phyloP scores from a whole-genome alignment of 768 basidiomycete species.

The Amanita exitialis region DNA sequence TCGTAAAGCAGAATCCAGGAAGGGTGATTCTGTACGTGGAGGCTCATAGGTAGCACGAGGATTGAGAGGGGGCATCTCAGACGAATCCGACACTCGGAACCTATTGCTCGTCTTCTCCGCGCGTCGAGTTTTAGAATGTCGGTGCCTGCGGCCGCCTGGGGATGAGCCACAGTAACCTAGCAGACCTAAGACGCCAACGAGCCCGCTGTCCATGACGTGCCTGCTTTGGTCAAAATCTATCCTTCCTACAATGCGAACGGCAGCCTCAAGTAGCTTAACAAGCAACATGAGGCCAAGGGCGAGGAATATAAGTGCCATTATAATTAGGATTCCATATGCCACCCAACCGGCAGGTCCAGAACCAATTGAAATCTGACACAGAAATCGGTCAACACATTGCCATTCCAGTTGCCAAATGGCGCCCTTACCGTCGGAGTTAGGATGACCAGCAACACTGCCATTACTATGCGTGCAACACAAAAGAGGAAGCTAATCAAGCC shows the following conservation, averaged over 20 bases:
- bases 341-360: conserved; percentile 83
- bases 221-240: conserved; percentile 80
- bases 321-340: conserved; percentile 83
- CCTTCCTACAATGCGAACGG: conserved; percentile 66
- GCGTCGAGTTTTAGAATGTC: conserved; percentile 13
- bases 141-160: conserved; percentile 22
- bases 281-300: conserved; percentile 75
- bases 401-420: conserved; percentile 1
- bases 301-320: conserved; percentile 73
- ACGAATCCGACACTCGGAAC: conserved; percentile 1
- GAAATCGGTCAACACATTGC: not conserved
- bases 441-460: conserved; percentile 85
- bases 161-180: conserved; percentile 52
- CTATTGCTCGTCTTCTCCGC: conserved; percentile 5
- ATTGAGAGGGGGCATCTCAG: conserved; percentile 34
- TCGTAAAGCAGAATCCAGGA: conserved; percentile 26
- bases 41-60: conserved; percentile 18
- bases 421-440: conserved; percentile 73
- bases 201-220: conserved; percentile 73
- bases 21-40: conserved; percentile 16
- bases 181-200: conserved; percentile 76
- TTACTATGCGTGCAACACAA: conserved; percentile 82
- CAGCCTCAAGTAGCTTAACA: conserved; percentile 77
- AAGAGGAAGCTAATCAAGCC: conserved; percentile 91
- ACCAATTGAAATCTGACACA: conserved; percentile 69